These are phyloP conservation scores for Saccharum spontaneum DNA, from an alignment of 176 grass and related monocot species.

Conservation along the genomic window DNA sequence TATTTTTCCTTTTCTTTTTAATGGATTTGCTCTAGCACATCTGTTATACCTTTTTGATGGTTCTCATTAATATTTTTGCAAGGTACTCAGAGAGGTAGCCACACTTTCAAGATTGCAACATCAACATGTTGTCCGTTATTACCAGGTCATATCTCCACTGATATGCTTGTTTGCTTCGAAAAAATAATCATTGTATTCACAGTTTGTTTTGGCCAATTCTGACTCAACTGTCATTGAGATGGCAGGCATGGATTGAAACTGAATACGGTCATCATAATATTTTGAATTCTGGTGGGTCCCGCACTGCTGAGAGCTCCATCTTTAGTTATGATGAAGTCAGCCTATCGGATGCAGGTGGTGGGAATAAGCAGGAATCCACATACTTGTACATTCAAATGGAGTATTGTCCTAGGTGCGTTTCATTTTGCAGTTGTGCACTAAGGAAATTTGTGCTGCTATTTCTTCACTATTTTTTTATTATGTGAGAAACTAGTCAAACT, in stretches of 20 bases:
- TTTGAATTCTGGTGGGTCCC: constrained; percentile 57
- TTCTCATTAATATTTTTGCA: constrained; percentile 55
- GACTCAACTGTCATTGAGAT: constrained; percentile 29
- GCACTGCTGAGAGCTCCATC: constrained; percentile 63
- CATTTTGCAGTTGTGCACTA: constrained; percentile 6
- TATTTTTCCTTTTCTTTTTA: constrained; percentile 16
- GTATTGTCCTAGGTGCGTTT: constrained; percentile 77
- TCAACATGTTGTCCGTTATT: constrained; percentile 97
- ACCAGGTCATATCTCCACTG: constrained; percentile 61
- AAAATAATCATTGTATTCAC: constrained; percentile 24
- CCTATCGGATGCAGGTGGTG: constrained; percentile 61
- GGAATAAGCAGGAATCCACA: constrained; percentile 73
- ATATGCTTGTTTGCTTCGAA: constrained; percentile 17
- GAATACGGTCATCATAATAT: constrained; percentile 69
- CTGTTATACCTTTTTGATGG: constrained; percentile 39
- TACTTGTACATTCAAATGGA: constrained; percentile 99
- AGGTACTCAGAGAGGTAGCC: constrained; percentile 94
- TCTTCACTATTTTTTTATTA: neutral
- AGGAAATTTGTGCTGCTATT: neutral
- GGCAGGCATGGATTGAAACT: constrained; percentile 96
- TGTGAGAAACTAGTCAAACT: constrained; percentile 3
- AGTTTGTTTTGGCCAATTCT: constrained; percentile 29
- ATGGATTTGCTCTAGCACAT: constrained; percentile 18
- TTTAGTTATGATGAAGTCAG: constrained; percentile 60
- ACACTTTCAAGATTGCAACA: constrained; percentile 92